Percentiles rank a stretch among this genome's conserved stretches.
Evolutionary conservation across 306 rosid species (phyloP).

Genomic region (Corylus americana): DNA sequence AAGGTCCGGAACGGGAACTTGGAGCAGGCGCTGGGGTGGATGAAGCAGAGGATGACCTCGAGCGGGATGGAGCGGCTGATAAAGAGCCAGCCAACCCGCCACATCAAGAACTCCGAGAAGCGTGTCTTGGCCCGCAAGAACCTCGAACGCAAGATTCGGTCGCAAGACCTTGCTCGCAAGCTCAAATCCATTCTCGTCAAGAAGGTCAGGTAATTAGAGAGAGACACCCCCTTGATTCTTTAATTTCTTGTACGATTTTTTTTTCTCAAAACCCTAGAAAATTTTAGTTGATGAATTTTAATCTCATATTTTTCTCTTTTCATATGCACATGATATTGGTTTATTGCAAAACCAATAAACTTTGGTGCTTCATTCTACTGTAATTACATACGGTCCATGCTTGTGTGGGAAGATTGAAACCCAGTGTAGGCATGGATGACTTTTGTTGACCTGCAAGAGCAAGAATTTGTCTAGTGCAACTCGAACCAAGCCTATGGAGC

Average conservation of each 20-base stretch:
- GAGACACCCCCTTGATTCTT: background rate
- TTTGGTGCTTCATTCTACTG: background rate
- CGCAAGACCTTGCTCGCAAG: constrained; percentile 76
- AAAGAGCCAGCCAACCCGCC: constrained; percentile 59
- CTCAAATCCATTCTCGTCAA: constrained; percentile 71
- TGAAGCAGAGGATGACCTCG: constrained; percentile 80
- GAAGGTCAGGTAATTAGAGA: constrained; percentile 74
- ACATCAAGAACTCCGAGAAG: constrained; percentile 90
- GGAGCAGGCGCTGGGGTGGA: constrained; percentile 53
- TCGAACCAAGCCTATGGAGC: background rate
- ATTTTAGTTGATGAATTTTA: background rate
- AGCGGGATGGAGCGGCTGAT: constrained; percentile 92
- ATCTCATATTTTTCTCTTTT: background rate
- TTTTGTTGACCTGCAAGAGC: background rate
- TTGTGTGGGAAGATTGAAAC: background rate
- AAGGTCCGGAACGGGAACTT: constrained; percentile 64
- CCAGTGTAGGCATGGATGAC: background rate
- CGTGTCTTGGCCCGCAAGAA: constrained; percentile 70
- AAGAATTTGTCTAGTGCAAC: background rate
- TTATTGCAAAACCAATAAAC: background rate
- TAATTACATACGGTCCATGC: background rate
- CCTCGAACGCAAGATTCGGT: constrained; percentile 57
- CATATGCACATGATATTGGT: background rate
- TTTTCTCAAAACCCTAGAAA: background rate
- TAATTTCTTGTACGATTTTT: background rate